A percentile compares a stretch with the other conserved stretches of the same genome.
Evolutionary conservation across 202 grass and related monocot species (phyloP).

Genomic region (Cymbopogon flexuosus): DNA sequence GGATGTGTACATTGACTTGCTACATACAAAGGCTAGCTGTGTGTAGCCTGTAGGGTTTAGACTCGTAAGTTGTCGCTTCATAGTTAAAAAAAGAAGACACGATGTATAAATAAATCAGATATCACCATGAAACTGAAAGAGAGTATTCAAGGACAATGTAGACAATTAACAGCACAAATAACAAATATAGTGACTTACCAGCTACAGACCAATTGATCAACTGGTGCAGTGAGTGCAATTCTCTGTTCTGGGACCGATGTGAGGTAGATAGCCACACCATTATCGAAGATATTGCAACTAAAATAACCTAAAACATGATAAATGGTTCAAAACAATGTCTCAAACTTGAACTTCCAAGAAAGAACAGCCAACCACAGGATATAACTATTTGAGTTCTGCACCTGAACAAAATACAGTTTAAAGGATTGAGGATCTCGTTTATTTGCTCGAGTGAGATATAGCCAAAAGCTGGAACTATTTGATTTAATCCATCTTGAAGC

Average conservation of each 20-base stretch:
- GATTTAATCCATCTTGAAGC: slow-evolving; percentile 57
- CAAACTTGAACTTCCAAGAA: slow-evolving; percentile 23
- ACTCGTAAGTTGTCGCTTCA: not conserved
- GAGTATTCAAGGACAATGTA: slow-evolving; percentile 1
- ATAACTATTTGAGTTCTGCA: slow-evolving; percentile 23
- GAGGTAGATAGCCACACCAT: slow-evolving; percentile 92
- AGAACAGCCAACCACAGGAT: slow-evolving; percentile 23
- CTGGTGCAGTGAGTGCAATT: slow-evolving; percentile 75
- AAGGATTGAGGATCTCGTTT: slow-evolving; percentile 42
- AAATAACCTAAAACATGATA: slow-evolving; percentile 52
- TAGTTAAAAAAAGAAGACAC: not conserved
- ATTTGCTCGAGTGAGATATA: slow-evolving; percentile 60
- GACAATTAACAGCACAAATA: slow-evolving; percentile 33
- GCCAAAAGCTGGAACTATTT: slow-evolving; percentile 57
- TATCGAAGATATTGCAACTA: slow-evolving; percentile 70
- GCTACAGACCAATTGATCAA: slow-evolving; percentile 82
- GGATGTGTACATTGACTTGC: not conserved
- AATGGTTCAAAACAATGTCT: slow-evolving; percentile 17
- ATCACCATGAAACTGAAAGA: slow-evolving; percentile 4
- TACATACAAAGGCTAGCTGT: not conserved
- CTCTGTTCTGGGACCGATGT: slow-evolving; percentile 69
- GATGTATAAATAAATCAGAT: slow-evolving; percentile 5
- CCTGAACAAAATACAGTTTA: slow-evolving; percentile 75
- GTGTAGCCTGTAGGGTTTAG: not conserved
- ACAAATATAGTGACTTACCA: slow-evolving; percentile 43